phyloP scores from a whole-genome alignment of 768 basidiomycete species.

The Filobasidium floriforme region DNA sequence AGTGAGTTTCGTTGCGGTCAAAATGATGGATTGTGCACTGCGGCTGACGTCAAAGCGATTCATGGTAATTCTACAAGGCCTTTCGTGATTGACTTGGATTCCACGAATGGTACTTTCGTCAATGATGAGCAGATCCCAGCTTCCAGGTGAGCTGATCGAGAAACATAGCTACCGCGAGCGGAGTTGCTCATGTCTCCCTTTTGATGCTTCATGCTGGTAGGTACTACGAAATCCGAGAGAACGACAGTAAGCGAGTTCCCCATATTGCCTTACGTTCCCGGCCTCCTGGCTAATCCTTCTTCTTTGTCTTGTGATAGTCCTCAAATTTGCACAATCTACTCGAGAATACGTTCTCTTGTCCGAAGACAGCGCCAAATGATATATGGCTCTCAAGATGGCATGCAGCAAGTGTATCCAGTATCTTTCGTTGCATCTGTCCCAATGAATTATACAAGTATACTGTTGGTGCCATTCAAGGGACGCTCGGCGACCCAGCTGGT shows the following conservation, averaged over 20 bases:
- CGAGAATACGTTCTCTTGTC: conserved; percentile 45
- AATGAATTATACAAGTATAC: no score
- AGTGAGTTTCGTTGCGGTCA: conserved; percentile 53
- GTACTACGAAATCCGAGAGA: conserved; percentile 38
- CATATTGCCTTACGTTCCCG: neutral
- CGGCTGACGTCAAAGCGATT: neutral
- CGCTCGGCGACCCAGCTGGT: no score
- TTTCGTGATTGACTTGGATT: conserved; percentile 94
- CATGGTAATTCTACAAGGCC: conserved; percentile 53
- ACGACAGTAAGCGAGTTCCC: conserved; percentile 31
- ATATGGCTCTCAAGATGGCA: no score
- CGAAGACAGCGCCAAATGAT: conserved; percentile 30
- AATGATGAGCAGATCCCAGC: conserved; percentile 78
- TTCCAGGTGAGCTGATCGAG: conserved; percentile 74
- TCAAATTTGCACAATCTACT: conserved; percentile 49
- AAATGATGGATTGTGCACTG: neutral
- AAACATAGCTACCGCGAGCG: no score
- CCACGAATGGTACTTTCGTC: conserved; percentile 91
- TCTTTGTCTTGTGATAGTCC: conserved; percentile 31
- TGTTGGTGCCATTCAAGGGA: no score
- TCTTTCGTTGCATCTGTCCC: no score
- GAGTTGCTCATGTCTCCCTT: conserved; percentile 15
- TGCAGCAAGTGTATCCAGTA: no score
- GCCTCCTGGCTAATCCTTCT: neutral
- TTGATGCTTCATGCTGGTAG: neutral